Evolutionary conservation across 148 eudicot genomes (phyloP), one percentile per base, ranked within the genome.

Genomic region (Rhododendron henanense): DNA sequence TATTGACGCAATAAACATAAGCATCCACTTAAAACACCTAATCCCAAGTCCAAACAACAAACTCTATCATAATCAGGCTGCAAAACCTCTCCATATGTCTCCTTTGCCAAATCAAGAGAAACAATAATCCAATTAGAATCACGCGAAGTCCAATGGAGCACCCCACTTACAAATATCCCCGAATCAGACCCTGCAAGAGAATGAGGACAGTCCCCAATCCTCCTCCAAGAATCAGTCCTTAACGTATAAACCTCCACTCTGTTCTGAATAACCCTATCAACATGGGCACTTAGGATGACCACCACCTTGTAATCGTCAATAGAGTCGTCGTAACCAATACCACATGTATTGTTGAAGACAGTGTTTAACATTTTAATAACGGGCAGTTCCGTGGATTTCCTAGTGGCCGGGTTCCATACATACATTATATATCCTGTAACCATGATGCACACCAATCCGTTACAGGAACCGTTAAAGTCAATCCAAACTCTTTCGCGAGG

Each of bases 361-460:
- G 0, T 11, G 2, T 50, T 9, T 11, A 0, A 0, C 11, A 50
- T 50, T 50, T 50, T 11, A 19, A 86, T 1, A 1, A 78, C 5
- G 3, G 55, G 55, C 55, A 50, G 14, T 47, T 9, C 1, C 10
- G 0, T 47, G 50, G 50, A 47, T 47, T 61, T 85, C 48, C 88
- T 85, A 0, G 89, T 90, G 63, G 88, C 71, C 0, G 93, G 93
- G 81, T 93, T 93, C 89, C 90, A 92, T 3, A 93, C 9, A 79
- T 85, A 84, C 39, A 37, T 37, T 2, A 37, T 37, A 37, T 2
- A 3, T 37, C 39, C 39, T 37, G 39, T 0, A 37, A 88, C 84
- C 4, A 87, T 85, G 10, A 91, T 39, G 83, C 93, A 93, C 15
- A 93, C 84, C 80, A 92, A 82, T 5, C 95, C 95, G 80, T 93